Base-by-base conservation (phyloP, 2,329 filamentous ascomycete species). In the Xylariaceae sp. region DNA sequence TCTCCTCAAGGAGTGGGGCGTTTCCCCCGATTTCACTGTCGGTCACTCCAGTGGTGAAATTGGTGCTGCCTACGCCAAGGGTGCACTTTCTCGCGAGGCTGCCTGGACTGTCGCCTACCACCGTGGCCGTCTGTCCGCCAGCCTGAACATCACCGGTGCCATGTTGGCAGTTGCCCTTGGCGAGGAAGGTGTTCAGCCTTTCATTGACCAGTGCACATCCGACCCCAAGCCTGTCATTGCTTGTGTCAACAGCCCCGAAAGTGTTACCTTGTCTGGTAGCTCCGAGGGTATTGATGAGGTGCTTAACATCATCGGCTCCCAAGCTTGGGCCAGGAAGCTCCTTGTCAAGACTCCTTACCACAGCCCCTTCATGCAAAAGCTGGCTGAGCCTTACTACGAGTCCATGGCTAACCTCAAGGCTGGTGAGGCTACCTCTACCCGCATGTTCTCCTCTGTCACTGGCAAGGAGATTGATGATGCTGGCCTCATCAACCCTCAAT, bases 331-430 rank as follows among this genome's bases (percentile, higher is more conserved):
- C 4, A 55, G 70, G 6, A 60, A 62, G 16, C 60, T 71, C 6
- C 62, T 60, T 4, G 67, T 71, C 16, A 66, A 69, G 40, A 65
- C 60, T 3, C 70, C 71, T 1, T 74, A 72, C 48, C 71, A 74
- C 54, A 71, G 68, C 0, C 62, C 62, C 22, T 67, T 67, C 47
- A 70, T 71, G 67, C 54, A 61, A 20, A 56, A 60, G 17, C 53
- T 65, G 11, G 62, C 59, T 1, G 61, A 63, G 25, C 58, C 60
- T 11, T 69, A 70, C 42, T 50, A 57, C 21, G 54, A 56, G 40
- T 63, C 49, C 29, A 56, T 53, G 56, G 51, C 44, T 47, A 54
- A 44, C 42, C 57, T 58, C 38, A 47, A 43, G 22, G 37, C 44
- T 22, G 47, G 48, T 17, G 38, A 45, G 29, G 19, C 40, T 34